Evolutionary conservation across 2,329 filamentous ascomycete genomes (phyloP).

Genomic region (Fusarium nygamai): DNA sequence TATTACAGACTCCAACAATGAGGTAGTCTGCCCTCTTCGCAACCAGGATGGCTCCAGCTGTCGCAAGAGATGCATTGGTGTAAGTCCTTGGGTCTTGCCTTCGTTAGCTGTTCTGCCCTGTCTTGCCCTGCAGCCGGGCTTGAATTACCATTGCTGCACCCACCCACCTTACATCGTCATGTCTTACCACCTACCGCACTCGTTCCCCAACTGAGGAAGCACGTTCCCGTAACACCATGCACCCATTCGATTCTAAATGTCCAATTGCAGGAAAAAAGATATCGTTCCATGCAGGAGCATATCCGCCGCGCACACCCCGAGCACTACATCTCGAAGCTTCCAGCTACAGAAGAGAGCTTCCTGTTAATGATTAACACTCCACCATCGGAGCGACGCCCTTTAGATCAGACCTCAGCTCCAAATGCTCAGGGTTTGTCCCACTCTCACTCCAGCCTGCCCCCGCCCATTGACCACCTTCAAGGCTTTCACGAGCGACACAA

Average conservation of each 20-base stretch:
- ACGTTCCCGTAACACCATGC: conserved; percentile 21
- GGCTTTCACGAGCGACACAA: conserved; percentile 58
- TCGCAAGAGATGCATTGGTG: conserved; percentile 96
- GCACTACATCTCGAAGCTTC: conserved; percentile 97
- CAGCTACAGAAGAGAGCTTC: conserved; percentile 98
- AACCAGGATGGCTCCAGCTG: conserved; percentile 98
- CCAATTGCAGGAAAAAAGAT: conserved; percentile 82
- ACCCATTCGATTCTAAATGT: conserved; percentile 39
- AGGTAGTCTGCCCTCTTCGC: conserved; percentile 94
- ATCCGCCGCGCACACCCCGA: conserved; percentile 97
- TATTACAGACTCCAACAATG: conserved; percentile 90
- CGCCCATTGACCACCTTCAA: conserved; percentile 38
- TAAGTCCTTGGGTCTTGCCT: conserved; percentile 66
- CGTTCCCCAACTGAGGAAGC: conserved; percentile 20
- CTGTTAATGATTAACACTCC: conserved; percentile 93
- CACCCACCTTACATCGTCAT: conserved; percentile 34
- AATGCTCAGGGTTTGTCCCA: conserved; percentile 47
- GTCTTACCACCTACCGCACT: conserved; percentile 40
- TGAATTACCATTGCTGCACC: conserved; percentile 22
- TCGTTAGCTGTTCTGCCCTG: conserved; percentile 13
- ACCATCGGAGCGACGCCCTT: conserved; percentile 74
- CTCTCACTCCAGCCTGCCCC: conserved; percentile 22
- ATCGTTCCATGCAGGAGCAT: conserved; percentile 99
- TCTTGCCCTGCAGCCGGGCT: conserved; percentile 14
- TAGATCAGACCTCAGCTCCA: conserved; percentile 47